Conservation (phyloP, 257 asterid species). For the Lycium barbarum region DNA sequence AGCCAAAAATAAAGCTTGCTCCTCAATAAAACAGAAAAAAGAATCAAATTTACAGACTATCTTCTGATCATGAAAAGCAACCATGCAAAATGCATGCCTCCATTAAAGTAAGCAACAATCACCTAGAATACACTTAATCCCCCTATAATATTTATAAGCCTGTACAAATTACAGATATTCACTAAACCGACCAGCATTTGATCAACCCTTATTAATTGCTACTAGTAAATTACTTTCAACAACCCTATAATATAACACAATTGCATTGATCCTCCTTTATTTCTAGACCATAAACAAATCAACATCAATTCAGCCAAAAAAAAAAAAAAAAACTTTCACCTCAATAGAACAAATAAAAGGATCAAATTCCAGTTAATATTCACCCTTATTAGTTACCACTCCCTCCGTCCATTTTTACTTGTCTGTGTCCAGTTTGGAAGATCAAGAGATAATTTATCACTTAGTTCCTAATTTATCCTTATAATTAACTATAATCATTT, state of each 20-base stretch:
- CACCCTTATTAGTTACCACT: neutral
- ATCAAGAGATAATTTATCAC: no score
- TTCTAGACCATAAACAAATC: neutral
- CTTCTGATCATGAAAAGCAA: no score
- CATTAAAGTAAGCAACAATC: no score
- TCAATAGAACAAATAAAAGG: neutral
- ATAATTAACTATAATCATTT: no score
- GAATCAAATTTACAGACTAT: no score
- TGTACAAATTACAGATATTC: neutral
- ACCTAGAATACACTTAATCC: neutral
- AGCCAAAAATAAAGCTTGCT: no score
- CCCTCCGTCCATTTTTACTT: no score
- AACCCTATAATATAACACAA: neutral
- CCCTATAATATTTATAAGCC: neutral
- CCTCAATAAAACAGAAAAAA: no score
- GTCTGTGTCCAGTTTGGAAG: no score
- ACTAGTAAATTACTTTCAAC: neutral
- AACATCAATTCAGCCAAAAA: neutral
- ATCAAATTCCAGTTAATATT: neutral
- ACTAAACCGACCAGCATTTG: slow-evolving; percentile 8
- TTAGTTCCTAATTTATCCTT: no score
- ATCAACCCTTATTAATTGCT: neutral
- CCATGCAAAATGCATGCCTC: no score
- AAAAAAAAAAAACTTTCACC: neutral
- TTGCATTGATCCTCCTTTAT: neutral